Evolutionary conservation across 2,329 filamentous ascomycete species (phyloP).

Genomic region (Ceratocystis destructans): DNA sequence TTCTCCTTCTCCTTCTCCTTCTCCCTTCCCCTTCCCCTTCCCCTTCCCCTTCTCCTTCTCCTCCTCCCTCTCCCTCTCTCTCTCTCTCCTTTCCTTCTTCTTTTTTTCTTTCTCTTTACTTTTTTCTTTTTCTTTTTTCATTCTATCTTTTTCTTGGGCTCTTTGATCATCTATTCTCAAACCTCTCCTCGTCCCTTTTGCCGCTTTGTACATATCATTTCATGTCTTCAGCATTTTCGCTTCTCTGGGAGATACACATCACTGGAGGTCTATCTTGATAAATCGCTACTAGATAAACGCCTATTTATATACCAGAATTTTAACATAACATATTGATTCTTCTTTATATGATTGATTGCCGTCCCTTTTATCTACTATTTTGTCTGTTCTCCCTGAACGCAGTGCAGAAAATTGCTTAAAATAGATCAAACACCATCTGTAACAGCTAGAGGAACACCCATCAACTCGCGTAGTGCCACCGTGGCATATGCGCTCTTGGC

Average conservation of each 20-base stretch:
- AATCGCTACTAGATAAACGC: constrained; percentile 3
- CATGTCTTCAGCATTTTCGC: constrained; percentile 1
- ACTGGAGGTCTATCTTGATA: constrained; percentile 3
- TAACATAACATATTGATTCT: neutral
- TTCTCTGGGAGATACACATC: constrained; percentile 1
- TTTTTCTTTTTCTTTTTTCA: constrained; percentile 1
- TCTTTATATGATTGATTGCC: neutral
- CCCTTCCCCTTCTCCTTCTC: neutral
- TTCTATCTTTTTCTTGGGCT: neutral
- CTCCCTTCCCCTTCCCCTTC: neutral
- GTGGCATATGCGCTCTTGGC: constrained; percentile 74
- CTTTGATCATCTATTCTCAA: neutral
- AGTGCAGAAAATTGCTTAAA: neutral
- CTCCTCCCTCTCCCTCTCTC: neutral
- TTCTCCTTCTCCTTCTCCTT: neutral
- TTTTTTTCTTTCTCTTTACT: neutral
- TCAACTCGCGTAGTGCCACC: constrained; percentile 67
- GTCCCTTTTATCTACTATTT: neutral
- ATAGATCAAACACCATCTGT: neutral
- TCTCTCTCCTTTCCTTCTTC: neutral
- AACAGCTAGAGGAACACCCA: constrained; percentile 30
- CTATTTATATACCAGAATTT: neutral
- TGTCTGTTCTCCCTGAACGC: neutral
- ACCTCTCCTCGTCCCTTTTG: neutral
- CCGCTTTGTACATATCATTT: constrained; percentile 17